Evolutionary conservation across 169 alveolate species (phyloP), one percentile per base, ranked within the genome.

Genomic region (Plasmodium adleri): DNA sequence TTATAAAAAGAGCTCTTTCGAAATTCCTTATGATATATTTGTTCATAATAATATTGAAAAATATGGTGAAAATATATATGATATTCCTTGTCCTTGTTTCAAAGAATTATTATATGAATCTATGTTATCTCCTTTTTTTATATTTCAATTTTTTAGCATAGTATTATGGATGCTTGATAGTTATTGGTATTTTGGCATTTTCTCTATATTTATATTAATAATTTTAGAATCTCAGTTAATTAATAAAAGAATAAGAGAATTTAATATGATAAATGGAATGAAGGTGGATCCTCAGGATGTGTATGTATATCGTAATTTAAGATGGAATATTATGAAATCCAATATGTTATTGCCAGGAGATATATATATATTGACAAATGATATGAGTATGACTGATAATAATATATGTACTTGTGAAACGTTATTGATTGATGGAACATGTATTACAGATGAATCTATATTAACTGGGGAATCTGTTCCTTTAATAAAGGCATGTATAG

Each of bases 101-200:
- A 87, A 94, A 43, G 96, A 95, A 71, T 93, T 98, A 90, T 95
- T 97, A 58, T 88, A 94, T 93, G 99, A 98, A 88, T 98, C 98
- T 89, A 93, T 97, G 70, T 93, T 97, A 8, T 97, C 99, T 49
- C 99, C 99, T 26, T 98, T 99, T 96, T 97, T 98, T 92, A 96
- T 98, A 39, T 98, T 98, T 95, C 99, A 99, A 90, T 88, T 98
- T 59, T 95, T 97, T 88, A 96, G 99, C 86, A 97, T 98, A 20
- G 88, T 97, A 0, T 91, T 99, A 50, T 98, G 99, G 99, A 95
- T 98, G 43, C 92, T 98, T 67, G 99, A 99, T 91, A 99, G 98
- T 85, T 98, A 98, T 93, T 96, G 99, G 97, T 92, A 95, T 76
- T 96, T 97, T 93, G 95, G 99, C 10, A 67, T 98, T 64, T 91